These are phyloP conservation scores for Mycena amicta DNA, from an alignment of 768 basidiomycete species.

Conservation along the genomic window DNA sequence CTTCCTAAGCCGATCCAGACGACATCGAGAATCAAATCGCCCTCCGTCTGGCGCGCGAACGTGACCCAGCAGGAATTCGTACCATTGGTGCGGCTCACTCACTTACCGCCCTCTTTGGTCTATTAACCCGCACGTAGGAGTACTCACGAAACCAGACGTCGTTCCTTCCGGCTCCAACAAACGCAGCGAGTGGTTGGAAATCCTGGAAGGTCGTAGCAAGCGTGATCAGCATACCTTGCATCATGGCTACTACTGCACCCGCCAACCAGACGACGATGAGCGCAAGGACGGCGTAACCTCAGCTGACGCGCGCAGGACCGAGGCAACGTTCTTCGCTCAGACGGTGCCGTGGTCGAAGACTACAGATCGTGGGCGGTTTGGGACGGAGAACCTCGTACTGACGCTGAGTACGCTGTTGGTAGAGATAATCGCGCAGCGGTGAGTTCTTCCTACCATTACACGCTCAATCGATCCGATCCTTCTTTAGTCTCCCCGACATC, in stretches of 20 bases:
- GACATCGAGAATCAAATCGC: slow-evolving; percentile 63
- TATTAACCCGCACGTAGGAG: slow-evolving; percentile 35
- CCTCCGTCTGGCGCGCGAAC: slow-evolving; percentile 44
- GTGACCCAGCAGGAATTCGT: slow-evolving; percentile 45
- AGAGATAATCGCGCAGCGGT: slow-evolving; percentile 36
- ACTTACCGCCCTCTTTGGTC: neutral
- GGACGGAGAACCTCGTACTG: slow-evolving; percentile 36
- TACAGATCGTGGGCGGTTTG: slow-evolving; percentile 32
- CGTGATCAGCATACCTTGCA: slow-evolving; percentile 34
- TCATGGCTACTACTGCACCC: slow-evolving; percentile 48
- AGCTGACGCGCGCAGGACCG: slow-evolving; percentile 35
- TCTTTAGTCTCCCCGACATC: slow-evolving; percentile 2
- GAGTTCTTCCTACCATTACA: neutral
- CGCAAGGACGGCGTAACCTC: slow-evolving; percentile 32
- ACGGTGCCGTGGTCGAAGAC: slow-evolving; percentile 40
- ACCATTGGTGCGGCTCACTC: slow-evolving; percentile 45
- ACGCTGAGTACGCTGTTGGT: slow-evolving; percentile 40
- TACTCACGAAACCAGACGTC: slow-evolving; percentile 57
- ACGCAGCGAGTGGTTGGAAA: slow-evolving; percentile 42
- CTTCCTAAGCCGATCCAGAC: slow-evolving; percentile 32
- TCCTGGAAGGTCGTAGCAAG: slow-evolving; percentile 39
- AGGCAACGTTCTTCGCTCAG: slow-evolving; percentile 36
- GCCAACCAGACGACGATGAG: slow-evolving; percentile 43
- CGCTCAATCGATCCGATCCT: too few relatives aligned
- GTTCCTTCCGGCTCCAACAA: slow-evolving; percentile 38